Evolutionary conservation across 129 eudicot species (phyloP).

Genomic region (Calendula officinalis): DNA sequence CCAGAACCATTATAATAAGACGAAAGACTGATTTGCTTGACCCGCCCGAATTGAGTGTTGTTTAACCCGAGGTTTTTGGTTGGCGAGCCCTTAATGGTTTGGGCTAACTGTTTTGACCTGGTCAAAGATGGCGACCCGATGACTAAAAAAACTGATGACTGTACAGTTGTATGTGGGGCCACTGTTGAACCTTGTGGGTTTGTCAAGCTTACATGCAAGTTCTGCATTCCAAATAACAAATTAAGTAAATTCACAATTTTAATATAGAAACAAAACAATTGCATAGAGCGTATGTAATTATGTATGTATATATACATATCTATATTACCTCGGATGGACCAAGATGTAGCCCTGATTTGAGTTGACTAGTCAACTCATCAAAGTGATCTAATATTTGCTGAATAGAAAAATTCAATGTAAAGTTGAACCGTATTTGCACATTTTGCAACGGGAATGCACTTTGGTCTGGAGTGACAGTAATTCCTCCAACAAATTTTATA

Average conservation of each 20-base stretch:
- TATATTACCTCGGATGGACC: slow-evolving; percentile 61
- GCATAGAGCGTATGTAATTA: background rate
- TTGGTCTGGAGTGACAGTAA: slow-evolving; percentile 75
- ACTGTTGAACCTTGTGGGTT: slow-evolving; percentile 87
- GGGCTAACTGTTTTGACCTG: slow-evolving; percentile 85
- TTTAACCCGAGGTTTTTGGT: slow-evolving; percentile 84
- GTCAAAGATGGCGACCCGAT: slow-evolving; percentile 72
- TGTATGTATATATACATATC: no score
- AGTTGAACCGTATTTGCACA: slow-evolving; percentile 79
- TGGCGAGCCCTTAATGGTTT: slow-evolving; percentile 71
- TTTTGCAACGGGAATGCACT: slow-evolving; percentile 73
- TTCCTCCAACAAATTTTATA: slow-evolving; percentile 87
- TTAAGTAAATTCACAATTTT: slow-evolving; percentile 1
- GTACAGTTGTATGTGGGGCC: slow-evolving; percentile 71
- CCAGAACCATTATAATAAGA: slow-evolving; percentile 50
- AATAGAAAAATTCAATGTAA: slow-evolving; percentile 78
- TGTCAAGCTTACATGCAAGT: slow-evolving; percentile 71
- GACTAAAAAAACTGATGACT: slow-evolving; percentile 59
- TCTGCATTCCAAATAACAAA: slow-evolving; percentile 51
- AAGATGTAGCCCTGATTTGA: slow-evolving; percentile 76
- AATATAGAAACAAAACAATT: background rate
- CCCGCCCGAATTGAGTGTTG: slow-evolving; percentile 83
- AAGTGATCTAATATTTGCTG: slow-evolving; percentile 65
- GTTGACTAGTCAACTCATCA: slow-evolving; percentile 65
- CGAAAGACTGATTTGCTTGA: slow-evolving; percentile 91